phyloP scores from a whole-genome alignment of 2,329 filamentous ascomycete species.

The Torrubiellomyces zombiae region DNA sequence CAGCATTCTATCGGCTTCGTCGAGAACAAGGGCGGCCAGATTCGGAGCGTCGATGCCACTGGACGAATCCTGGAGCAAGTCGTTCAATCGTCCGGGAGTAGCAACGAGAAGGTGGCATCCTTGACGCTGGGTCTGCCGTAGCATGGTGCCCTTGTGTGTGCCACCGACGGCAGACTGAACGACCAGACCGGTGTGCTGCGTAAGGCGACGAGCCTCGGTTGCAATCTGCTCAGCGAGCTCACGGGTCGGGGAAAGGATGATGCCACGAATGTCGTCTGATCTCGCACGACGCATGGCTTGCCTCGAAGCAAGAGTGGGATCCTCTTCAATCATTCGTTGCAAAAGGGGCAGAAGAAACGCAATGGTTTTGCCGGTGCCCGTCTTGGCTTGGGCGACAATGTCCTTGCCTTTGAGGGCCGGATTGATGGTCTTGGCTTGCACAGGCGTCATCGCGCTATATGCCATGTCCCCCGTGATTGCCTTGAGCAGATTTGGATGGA shows the following conservation, averaged over 20 bases:
- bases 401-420: conserved; percentile 66
- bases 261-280: conserved; percentile 46
- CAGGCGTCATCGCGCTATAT: conserved; percentile 78
- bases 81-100: conserved; percentile 75
- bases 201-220: conserved; percentile 57
- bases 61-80: conserved; percentile 53
- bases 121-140: conserved; percentile 49
- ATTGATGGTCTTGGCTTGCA: conserved; percentile 72
- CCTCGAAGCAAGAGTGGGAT: conserved; percentile 41
- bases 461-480: conserved; percentile 57
- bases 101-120: conserved; percentile 84
- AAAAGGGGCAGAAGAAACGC: conserved; percentile 80
- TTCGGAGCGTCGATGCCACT: conserved; percentile 55
- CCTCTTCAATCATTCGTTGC: conserved; percentile 54
- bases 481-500: conserved; percentile 48
- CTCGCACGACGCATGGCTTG: conserved; percentile 17
- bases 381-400: conserved; percentile 86
- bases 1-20: conserved; percentile 96
- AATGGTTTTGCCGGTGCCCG: conserved; percentile 90
- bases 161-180: conserved; percentile 77
- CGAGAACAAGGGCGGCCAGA: conserved; percentile 83
- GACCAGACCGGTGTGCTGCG: conserved; percentile 45
- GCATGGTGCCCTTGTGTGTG: conserved; percentile 55
- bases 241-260: conserved; percentile 64
- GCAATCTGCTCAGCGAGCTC: conserved; percentile 71